Evolutionary conservation across 164 flowering plant genomes (phyloP), one percentile per base, ranked within the genome.

Genomic region (Vitis amurensis): DNA sequence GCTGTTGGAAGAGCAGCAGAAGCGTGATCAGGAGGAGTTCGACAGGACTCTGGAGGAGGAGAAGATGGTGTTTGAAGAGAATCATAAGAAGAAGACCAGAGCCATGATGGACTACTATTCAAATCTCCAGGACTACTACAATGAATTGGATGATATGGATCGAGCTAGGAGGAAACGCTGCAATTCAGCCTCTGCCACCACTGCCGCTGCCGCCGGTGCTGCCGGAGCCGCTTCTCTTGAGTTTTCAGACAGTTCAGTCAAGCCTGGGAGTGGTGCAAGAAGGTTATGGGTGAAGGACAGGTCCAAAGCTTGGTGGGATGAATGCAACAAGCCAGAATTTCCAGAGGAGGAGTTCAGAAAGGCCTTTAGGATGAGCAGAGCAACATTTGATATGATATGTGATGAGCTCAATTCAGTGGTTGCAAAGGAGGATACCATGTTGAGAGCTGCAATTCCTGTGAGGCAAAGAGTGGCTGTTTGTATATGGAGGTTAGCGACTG

Each of bases 381-480:
- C 63, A 1, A 85, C 90, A 3, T 86, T 86, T 64, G 83, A 86
- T 1, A 4, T 83, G 77, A 81, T 86, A 0, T 85, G 88, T 64
- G 78, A 83, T 1, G 88, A 85, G 77, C 73, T 86, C 11, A 80
- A 81, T 37, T 77, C 88, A 2, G 80, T 58, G 0, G 76, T 86
- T 3, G 83, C 78, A 3, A 84, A 84, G 55, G 84, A 86, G 61
- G 82, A 88, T 69, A 88, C 92, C 0, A 77, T 84, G 47, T 73
- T 88, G 48, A 74, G 92, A 0, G 68, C 50, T 13, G 92, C 92
- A 0, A 85, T 88, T 44, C 92, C 92, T 2, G 92, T 88, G 1
- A 63, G 76, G 48, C 90, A 88, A 53, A 71, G 92, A 11, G 92
- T 88, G 2, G 92, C 92, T 11, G 90, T 88, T 9, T 88, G 92